Conservation (phyloP, 2,329 filamentous ascomycete species). For the Celoporthe dispersa region DNA sequence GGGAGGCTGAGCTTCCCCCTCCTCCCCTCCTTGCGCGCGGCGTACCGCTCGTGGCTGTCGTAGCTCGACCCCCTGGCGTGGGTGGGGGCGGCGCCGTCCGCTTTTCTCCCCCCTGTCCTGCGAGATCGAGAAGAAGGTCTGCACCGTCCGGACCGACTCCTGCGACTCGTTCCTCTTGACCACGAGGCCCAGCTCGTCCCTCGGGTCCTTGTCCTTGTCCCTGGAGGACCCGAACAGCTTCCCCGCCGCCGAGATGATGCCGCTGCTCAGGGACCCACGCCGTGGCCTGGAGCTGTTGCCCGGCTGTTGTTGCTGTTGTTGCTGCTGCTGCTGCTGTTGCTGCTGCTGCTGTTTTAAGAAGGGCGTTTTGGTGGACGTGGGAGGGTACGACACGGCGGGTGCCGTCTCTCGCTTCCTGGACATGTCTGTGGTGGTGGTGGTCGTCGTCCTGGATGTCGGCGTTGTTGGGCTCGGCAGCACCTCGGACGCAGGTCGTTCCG, state of each 20-base stretch:
- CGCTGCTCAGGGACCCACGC: slow-evolving; percentile 20
- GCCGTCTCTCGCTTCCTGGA: slow-evolving; percentile 23
- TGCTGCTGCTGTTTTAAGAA: slow-evolving; percentile 16
- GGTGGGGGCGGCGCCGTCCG: background rate
- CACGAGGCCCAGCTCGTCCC: background rate
- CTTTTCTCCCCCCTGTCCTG: slow-evolving; percentile 17
- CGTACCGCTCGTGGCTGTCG: slow-evolving; percentile 19
- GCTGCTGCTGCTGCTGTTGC: background rate
- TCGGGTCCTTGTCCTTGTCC: slow-evolving; percentile 16
- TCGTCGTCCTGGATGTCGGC: background rate
- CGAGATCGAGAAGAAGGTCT: slow-evolving; percentile 12
- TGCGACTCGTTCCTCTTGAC: slow-evolving; percentile 13
- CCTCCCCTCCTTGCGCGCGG: slow-evolving; percentile 19
- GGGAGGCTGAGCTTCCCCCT: slow-evolving; percentile 22
- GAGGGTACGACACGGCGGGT: slow-evolving; percentile 26
- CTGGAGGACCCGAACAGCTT: slow-evolving; percentile 23
- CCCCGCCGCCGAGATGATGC: slow-evolving; percentile 19
- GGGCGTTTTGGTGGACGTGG: slow-evolving; percentile 27
- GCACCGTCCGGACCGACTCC: slow-evolving; percentile 22
- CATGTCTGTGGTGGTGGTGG: slow-evolving; percentile 5
- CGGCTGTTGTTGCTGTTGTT: too few relatives aligned
- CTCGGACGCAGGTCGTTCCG: slow-evolving; percentile 22
- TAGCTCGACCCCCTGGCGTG: slow-evolving; percentile 23
- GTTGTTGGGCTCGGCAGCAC: slow-evolving; percentile 6
- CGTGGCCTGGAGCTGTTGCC: slow-evolving; percentile 17